Conservation (phyloP, 352 stramenopile genomes). For the Phytopythium sindhum region DNA sequence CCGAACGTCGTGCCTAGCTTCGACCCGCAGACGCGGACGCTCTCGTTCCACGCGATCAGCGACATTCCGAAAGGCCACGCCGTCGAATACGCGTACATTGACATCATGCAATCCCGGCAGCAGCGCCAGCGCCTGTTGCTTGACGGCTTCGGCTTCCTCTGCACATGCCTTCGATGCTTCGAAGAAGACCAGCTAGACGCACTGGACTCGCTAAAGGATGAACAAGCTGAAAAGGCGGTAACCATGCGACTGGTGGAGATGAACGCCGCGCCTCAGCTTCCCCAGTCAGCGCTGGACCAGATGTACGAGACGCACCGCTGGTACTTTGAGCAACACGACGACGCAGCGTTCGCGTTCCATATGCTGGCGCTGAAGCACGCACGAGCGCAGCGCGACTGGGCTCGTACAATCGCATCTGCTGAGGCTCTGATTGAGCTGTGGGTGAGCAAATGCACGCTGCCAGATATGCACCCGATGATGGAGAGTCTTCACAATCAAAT, state of each 20-base stretch:
- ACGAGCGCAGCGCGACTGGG: conserved; percentile 21
- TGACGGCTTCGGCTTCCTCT: conserved; percentile 52
- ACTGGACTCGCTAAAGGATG: conserved; percentile 3
- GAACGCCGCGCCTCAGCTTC: conserved; percentile 4
- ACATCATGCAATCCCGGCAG: conserved; percentile 33
- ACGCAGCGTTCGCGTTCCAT: conserved; percentile 37
- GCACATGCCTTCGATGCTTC: conserved; percentile 38
- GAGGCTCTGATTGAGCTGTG: conserved; percentile 35
- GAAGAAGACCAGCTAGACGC: conserved; percentile 10
- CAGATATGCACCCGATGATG: conserved; percentile 29
- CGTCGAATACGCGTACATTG: conserved; percentile 60
- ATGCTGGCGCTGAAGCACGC: conserved; percentile 43
- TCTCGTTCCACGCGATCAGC: conserved; percentile 42
- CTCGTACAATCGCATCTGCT: conserved; percentile 21
- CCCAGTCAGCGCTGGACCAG: conserved; percentile 12
- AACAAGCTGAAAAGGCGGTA: conserved; percentile 13
- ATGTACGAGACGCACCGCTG: conserved; percentile 10
- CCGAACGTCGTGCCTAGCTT: conserved; percentile 61
- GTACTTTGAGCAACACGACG: conserved; percentile 21
- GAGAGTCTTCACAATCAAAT: conserved; percentile 58
- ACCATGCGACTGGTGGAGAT: conserved; percentile 31
- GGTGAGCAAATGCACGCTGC: conserved; percentile 21
- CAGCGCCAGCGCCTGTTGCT: conserved; percentile 32
- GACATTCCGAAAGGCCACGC: conserved; percentile 22
- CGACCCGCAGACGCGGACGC: conserved; percentile 34